These are phyloP conservation scores for Xylaria cubensis DNA, from an alignment of 495 filamentous ascomycete species.

Conservation along the genomic window DNA sequence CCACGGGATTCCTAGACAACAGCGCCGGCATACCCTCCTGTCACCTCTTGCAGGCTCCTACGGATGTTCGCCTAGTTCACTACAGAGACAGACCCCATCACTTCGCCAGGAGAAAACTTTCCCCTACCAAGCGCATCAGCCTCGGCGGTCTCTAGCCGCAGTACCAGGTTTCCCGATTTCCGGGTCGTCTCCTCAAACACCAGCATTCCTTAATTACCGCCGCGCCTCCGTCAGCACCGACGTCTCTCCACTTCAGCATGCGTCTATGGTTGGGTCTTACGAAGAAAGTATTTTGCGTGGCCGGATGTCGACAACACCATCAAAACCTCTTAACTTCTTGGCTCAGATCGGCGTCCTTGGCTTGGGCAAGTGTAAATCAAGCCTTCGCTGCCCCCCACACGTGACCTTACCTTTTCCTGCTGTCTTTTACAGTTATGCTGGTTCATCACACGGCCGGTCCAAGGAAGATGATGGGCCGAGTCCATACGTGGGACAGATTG, in stretches of 20 bases:
- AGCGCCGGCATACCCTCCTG: conserved; percentile 50
- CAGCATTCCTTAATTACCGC: conserved; percentile 62
- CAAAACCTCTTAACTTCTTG: conserved; percentile 89
- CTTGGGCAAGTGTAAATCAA: conserved; percentile 86
- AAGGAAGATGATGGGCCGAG: conserved; percentile 82
- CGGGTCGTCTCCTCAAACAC: conserved; percentile 65
- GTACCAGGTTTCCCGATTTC: conserved; percentile 61
- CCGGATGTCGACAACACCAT: conserved; percentile 96
- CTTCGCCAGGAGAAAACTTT: conserved; percentile 61
- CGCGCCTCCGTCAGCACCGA: conserved; percentile 79
- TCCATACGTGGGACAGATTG: conserved; percentile 93
- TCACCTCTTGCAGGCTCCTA: conserved; percentile 39
- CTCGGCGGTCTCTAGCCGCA: conserved; percentile 74
- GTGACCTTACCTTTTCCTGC: conserved; percentile 93
- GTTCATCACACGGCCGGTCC: conserved; percentile 64
- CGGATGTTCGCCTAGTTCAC: conserved; percentile 38
- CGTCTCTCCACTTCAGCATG: conserved; percentile 77
- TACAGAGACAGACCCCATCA: conserved; percentile 40
- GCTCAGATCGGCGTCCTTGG: conserved; percentile 96
- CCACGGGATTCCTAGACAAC: conserved; percentile 35
- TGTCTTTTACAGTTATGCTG: conserved; percentile 92
- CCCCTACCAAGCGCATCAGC: conserved; percentile 72
- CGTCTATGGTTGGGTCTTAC: conserved; percentile 96
- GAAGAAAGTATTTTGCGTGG: conserved; percentile 95
- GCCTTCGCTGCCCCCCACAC: conserved; percentile 86